Evolutionary conservation across 192 early-diverging fungal genomes (phyloP).

Genomic region (Backusella macrospora): DNA sequence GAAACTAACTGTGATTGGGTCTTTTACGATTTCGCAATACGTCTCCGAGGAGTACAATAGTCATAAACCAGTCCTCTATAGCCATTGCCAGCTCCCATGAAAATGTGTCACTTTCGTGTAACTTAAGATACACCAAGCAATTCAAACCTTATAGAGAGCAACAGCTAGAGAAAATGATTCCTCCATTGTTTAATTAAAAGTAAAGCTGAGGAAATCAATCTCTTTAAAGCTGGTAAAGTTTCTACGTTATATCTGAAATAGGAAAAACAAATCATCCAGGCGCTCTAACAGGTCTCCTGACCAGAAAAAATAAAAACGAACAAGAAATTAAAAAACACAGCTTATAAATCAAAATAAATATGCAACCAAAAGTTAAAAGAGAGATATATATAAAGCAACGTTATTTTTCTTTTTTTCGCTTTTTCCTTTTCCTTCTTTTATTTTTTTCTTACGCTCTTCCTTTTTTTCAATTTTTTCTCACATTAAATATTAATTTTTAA

Average conservation of each 20-base stretch:
- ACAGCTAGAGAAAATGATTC: neutral
- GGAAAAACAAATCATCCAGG: too few species aligned
- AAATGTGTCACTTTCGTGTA: conserved; percentile 1
- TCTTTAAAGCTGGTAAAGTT: neutral
- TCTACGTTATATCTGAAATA: neutral
- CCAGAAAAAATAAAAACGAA: neutral
- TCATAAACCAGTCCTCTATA: conserved; percentile 7
- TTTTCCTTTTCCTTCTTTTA: neutral
- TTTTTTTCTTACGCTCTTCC: conserved; percentile 3
- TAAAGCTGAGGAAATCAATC: neutral
- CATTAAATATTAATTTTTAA: conserved; percentile 1
- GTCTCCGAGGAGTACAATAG: neutral
- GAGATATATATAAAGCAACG: conserved; percentile 19
- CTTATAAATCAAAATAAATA: conserved; percentile 17
- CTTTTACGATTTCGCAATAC: conserved; percentile 4
- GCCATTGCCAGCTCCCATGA: conserved; percentile 9
- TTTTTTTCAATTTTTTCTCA: conserved; percentile 19
- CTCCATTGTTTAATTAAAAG: neutral
- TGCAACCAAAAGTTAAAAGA: neutral
- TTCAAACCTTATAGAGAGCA: neutral
- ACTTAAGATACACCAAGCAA: neutral
- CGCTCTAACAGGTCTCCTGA: neutral
- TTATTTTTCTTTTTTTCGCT: conserved; percentile 1
- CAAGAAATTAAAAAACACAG: conserved; percentile 9
- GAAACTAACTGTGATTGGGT: neutral